Base-by-base conservation (phyloP, 164 flowering plant genomes). In the Vitis amurensis region DNA sequence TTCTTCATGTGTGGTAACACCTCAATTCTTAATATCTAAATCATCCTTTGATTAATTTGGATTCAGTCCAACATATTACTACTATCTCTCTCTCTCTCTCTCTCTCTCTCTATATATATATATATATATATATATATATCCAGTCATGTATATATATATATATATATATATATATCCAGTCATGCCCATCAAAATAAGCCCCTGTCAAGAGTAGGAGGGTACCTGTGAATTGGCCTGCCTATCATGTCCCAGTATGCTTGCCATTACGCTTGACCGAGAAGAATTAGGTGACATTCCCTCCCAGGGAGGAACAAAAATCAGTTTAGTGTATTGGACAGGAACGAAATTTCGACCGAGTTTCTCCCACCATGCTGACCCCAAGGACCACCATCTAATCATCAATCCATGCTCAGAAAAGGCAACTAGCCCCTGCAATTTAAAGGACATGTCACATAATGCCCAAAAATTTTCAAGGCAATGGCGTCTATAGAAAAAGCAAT, bases 381-480 rank as follows among this genome's bases (percentile, higher is more conserved):
- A 59, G 50, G 99, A 95, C 97, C 99, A 95, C 99, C 99, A 95
- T 79, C 99, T 87, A 71, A 93, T 90, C 93, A 91, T 90, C 83
- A 93, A 76, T 10, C 98, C 99, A 80, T 89, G 85, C 81, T 93
- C 99, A 58, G 98, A 93, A 71, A 95, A 95, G 69, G 99, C 98
- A 66, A 95, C 92, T 65, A 95, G 77, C 14, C 98, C 99, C 99
- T 92, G 87, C 75, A 78, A 55, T 59, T 67, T 12, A 49, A 59
- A 60, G 53, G 61, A 59, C 30, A 57, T 27, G 30, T 73, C 50
- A 11, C 50, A 17, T 47, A 12, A 37, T 37, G 44, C 44, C 44
- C 44, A 37, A 37, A 37, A 37, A 37, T 37, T 37, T 37, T 37
- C 44, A 37, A 37, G 44, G 44, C 44, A 37, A 37, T 6, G 44